Percentiles rank a stretch among this genome's conserved stretches.
These are phyloP conservation scores for Ceratocystis cubensis DNA, from an alignment of 2,329 filamentous ascomycete genomes.

Conservation along the genomic window DNA sequence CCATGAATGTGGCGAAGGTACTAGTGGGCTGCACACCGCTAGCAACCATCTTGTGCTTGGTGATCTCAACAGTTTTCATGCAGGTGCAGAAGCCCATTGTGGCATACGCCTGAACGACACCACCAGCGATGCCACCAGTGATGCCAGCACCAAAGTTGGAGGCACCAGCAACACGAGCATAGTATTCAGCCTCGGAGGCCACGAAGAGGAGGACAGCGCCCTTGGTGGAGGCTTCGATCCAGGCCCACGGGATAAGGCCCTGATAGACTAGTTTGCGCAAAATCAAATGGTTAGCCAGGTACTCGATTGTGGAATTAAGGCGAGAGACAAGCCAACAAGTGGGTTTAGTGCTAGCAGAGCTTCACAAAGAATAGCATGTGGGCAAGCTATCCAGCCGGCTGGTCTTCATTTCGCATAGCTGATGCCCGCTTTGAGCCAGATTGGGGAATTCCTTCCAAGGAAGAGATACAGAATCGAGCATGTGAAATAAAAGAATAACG, in stretches of 20 bases:
- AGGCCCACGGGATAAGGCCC: constrained; percentile 98
- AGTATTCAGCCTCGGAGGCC: constrained; percentile 94
- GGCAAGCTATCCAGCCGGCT: neutral
- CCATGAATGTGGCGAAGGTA: constrained; percentile 91
- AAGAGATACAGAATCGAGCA: neutral
- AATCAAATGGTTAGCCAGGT: constrained; percentile 13
- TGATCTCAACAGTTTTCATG: constrained; percentile 99
- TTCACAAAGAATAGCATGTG: neutral
- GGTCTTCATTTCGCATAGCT: neutral
- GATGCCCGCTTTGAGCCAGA: neutral
- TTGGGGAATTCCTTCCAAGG: neutral
- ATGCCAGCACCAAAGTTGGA: constrained; percentile 83
- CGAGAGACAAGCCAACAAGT: neutral
- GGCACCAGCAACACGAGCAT: constrained; percentile 71
- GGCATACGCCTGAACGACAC: constrained; percentile 94
- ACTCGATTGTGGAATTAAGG: constrained; percentile 23
- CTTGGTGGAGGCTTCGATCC: constrained; percentile 99
- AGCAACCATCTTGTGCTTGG: constrained; percentile 87
- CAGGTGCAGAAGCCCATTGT: constrained; percentile 99
- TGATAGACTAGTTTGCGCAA: constrained; percentile 65
- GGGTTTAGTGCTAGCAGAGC: neutral
- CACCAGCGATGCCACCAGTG: constrained; percentile 78
- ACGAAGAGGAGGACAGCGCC: constrained; percentile 98
- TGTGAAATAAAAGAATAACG: neutral
- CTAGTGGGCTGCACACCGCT: constrained; percentile 72